phyloP scores from a whole-genome alignment of 2,329 filamentous ascomycete genomes.

The Exophiala oligosperma region DNA sequence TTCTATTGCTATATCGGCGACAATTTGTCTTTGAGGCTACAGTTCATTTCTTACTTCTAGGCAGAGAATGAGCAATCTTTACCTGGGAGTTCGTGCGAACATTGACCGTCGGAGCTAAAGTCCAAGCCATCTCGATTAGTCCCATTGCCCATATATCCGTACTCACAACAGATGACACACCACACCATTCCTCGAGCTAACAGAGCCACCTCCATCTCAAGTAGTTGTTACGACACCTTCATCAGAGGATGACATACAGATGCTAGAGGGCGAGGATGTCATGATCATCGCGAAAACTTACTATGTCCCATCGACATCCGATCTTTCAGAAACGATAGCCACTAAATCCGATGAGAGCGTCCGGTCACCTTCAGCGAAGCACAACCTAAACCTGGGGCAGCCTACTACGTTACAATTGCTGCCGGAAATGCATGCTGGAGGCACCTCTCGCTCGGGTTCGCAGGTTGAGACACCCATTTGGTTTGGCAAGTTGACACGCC shows the following conservation, averaged over 20 bases:
- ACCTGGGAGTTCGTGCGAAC: background rate
- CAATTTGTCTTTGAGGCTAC: background rate
- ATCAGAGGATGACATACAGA: background rate
- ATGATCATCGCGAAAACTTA: background rate
- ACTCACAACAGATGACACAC: background rate
- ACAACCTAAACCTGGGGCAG: background rate
- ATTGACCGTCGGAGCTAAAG: background rate
- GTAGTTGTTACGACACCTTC: background rate
- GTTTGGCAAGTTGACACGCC: background rate
- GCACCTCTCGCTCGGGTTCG: background rate
- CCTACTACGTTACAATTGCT: background rate
- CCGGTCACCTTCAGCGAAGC: background rate
- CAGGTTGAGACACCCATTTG: background rate
- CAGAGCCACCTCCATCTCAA: background rate
- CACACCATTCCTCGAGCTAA: background rate
- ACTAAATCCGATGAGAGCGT: background rate
- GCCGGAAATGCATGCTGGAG: background rate
- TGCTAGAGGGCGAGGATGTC: background rate
- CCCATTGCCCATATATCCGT: background rate
- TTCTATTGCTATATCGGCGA: background rate
- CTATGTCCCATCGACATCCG: background rate
- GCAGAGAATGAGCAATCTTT: background rate
- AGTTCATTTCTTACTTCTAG: background rate
- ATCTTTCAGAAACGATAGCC: background rate
- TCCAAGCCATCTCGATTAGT: background rate